Base-by-base conservation (phyloP, 2,329 filamentous ascomycete species). In the Botrytis galanthina region DNA sequence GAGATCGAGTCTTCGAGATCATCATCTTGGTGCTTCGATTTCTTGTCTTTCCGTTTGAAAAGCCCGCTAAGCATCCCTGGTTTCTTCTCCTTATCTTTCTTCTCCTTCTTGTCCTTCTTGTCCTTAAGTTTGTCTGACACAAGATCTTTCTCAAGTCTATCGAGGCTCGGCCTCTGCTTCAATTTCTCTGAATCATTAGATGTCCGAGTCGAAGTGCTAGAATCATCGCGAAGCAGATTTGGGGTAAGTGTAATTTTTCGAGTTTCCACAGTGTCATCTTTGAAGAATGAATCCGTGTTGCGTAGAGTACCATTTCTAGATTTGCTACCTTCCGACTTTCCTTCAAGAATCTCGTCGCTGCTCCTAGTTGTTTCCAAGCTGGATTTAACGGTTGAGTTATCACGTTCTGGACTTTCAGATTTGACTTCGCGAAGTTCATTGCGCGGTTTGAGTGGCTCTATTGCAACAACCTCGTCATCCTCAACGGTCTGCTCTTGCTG, bases 241-340 rank as follows among this genome's bases (percentile, higher is more conserved):
- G 96, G 96, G 5, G 96, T 99, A 62, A 99, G 88, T 0, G 95
- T 97, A 77, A 99, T 98, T 84, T 98, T 98, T 83, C 97, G 94
- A 4, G 96, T 98, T 82, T 98, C 96, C 54, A 94, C 92, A 46
- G 90, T 94, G 80, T 99, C 95, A 80, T 98, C 96, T 82, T 94
- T 97, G 86, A 98, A 98, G 86, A 98, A 98, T 1, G 95, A 97
- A 83, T 98, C 95, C 7, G 94, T 95, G 81, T 97, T 97, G 76
- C 95, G 89, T 62, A 97, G 88, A 35, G 93, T 95, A 60, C 94
- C 94, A 78, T 97, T 97, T 76, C 92, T 90, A 51, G 93, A 94
- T 80, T 91, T 89, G 80, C 88, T 85, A 81, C 88, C 85, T 73
- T 86, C 84, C 2, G 82, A 78, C 75, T 86, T 89, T 64, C 82